These are phyloP conservation scores for Leccinum ambiguum DNA, from an alignment of 1,284 basidiomycete genomes.

Conservation along the genomic window DNA sequence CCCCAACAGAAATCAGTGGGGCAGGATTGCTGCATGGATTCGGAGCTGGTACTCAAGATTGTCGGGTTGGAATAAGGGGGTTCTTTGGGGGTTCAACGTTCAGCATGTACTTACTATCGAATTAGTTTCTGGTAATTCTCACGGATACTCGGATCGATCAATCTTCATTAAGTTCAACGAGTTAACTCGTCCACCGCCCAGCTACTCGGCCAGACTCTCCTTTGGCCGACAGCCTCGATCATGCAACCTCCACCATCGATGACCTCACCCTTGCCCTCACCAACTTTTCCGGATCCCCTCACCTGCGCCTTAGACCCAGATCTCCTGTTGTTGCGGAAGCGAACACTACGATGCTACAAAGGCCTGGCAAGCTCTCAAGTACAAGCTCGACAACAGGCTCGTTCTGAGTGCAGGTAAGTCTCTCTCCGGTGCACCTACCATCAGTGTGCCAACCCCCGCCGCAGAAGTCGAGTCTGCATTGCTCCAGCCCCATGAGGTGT, in stretches of 20 bases:
- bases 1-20: constrained; percentile 53
- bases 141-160: constrained; percentile 12
- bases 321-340: constrained; percentile 22
- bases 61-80: constrained; percentile 40
- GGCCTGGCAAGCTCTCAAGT: too few relatives aligned
- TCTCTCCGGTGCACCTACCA: too few relatives aligned
- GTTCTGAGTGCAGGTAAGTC: too few relatives aligned
- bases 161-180: too few relatives aligned
- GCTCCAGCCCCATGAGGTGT: too few relatives aligned
- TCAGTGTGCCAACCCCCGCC: too few relatives aligned
- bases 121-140: constrained; percentile 19
- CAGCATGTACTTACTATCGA: constrained; percentile 4
- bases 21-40: constrained; percentile 73
- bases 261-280: constrained; percentile 70
- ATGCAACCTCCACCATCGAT: constrained; percentile 69
- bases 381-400: too few relatives aligned
- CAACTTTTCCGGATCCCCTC: constrained; percentile 69
- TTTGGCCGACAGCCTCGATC: constrained; percentile 54
- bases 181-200: background rate
- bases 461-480: too few relatives aligned
- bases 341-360: too few relatives aligned
- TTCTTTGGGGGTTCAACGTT: constrained; percentile 8
- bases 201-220: constrained; percentile 53
- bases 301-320: constrained; percentile 53
- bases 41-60: constrained; percentile 59